These are phyloP conservation scores for Neofusicoccum sp. DNA, from an alignment of 2,329 filamentous ascomycete genomes.

Conservation along the genomic window DNA sequence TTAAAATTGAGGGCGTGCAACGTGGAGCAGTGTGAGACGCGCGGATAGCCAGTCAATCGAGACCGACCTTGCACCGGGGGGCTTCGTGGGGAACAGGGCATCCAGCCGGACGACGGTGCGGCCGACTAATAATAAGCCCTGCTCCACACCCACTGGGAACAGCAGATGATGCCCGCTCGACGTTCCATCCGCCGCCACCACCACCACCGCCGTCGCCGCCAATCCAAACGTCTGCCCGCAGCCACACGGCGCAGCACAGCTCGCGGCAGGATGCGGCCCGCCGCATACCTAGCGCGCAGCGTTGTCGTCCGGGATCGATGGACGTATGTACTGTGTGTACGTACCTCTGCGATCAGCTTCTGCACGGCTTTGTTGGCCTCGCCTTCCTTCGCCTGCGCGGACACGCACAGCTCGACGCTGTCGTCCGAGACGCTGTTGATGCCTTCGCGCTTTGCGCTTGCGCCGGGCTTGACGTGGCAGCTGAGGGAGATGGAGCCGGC, in stretches of 20 bases:
- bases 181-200: too few relatives aligned
- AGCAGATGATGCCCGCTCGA: too few relatives aligned
- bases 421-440: constrained; percentile 57
- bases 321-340: constrained; percentile 18
- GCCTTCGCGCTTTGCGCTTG: constrained; percentile 61
- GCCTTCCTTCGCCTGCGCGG: constrained; percentile 64
- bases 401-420: constrained; percentile 62
- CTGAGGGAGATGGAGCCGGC: constrained; percentile 53
- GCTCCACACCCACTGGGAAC: too few relatives aligned
- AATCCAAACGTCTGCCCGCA: too few relatives aligned
- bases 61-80: too few relatives aligned
- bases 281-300: not conserved
- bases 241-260: too few relatives aligned
- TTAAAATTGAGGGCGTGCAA: not conserved
- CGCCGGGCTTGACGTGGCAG: constrained; percentile 67
- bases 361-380: constrained; percentile 68
- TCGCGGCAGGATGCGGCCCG: not conserved
- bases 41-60: too few relatives aligned
- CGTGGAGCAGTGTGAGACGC: too few relatives aligned
- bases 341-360: constrained; percentile 60
- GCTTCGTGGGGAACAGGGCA: not conserved
- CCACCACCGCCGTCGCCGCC: too few relatives aligned
- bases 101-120: not conserved
- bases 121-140: not conserved
- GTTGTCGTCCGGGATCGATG: not conserved